Base-by-base conservation (phyloP, 2,329 filamentous ascomycete species). In the Cercospora janseana region DNA sequence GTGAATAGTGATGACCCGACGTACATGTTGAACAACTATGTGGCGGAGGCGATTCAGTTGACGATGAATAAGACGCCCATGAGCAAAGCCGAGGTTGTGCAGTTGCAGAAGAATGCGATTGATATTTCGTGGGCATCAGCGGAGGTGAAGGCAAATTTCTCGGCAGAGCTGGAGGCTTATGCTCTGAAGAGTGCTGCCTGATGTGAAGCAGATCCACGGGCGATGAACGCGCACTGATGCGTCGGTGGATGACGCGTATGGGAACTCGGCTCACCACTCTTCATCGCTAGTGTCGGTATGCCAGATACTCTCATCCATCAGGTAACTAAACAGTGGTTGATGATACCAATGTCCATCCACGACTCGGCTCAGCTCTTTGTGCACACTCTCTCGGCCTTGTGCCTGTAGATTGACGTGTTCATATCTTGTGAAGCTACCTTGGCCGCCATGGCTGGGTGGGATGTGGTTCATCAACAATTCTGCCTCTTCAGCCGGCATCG, bases 1-100 rank as follows among this genome's bases (percentile, higher is more conserved):
- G 72, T 77, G 51, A 74, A 73, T 47, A 75, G 72, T 46, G 75
- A 77, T 56, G 75, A 77, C 53, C 75, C 75, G 9, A 71, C 73
- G 3, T 75, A 76, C 45, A 73, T 78, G 66, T 72, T 77, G 50
- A 68, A 78, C 50, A 71, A 74, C 27, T 79, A 75, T 75, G 63
- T 78, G 20, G 63, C 72, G 51, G 71, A 75, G 8, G 76, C 76
- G 45, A 62, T 78, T 66, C 64, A 72, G 42, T 69, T 77, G 57
- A 66, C 69, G 5, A 70, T 71, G 45, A 66, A 63, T 3, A 70
- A 72, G 40, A 74, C 74, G 48, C 52, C 49, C 0, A 66, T 79
- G 15, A 66, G 55, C 1, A 68, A 73, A 46, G 29, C 13, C 1
- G 74, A 78, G 1, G 74, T 79, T 65, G 63, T 73, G 0, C 55